A percentile compares a stretch with the other conserved stretches of the same genome.
phyloP scores from a whole-genome alignment of 2,329 filamentous ascomycete species.

The Paecilomyces variotii region DNA sequence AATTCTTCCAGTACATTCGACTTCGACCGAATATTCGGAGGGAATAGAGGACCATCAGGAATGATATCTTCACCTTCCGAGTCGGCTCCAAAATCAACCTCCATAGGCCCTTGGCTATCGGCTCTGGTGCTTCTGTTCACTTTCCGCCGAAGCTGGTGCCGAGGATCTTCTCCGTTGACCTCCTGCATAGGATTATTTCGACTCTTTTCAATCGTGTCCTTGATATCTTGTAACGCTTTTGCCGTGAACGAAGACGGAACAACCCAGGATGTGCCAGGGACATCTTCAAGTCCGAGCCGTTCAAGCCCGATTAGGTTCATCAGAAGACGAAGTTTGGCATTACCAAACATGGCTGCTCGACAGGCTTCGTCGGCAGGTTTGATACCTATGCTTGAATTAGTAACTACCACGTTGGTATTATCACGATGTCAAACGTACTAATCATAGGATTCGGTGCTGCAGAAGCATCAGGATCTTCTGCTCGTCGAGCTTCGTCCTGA shows the following conservation, averaged over 20 bases:
- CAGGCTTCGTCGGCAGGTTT: constrained; percentile 58
- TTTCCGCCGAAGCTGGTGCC: constrained; percentile 71
- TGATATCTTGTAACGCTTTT: constrained; percentile 56
- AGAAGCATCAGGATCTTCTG: constrained; percentile 26
- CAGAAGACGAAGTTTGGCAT: constrained; percentile 76
- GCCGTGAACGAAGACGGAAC: constrained; percentile 61
- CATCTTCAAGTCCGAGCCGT: constrained; percentile 58
- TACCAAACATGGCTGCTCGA: constrained; percentile 74
- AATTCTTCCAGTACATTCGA: constrained; percentile 48
- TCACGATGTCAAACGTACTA: constrained; percentile 37
- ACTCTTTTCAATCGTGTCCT: constrained; percentile 67
- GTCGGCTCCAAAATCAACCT: constrained; percentile 63
- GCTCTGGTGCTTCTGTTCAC: constrained; percentile 32
- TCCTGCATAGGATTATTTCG: constrained; percentile 72
- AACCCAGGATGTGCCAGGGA: constrained; percentile 68
- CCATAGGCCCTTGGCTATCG: constrained; percentile 24
- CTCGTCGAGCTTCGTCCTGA: constrained; percentile 55
- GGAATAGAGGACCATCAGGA: constrained; percentile 58
- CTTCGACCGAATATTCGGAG: constrained; percentile 43
- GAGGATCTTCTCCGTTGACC: constrained; percentile 65
- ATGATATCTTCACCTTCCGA: constrained; percentile 54
- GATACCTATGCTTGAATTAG: constrained; percentile 42
- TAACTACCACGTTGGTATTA: constrained; percentile 1
- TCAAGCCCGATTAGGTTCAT: constrained; percentile 69
- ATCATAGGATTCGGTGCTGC: constrained; percentile 20